Evolutionary conservation across 106 monocot species (phyloP).

Genomic region (Ottelia alismoides): DNA sequence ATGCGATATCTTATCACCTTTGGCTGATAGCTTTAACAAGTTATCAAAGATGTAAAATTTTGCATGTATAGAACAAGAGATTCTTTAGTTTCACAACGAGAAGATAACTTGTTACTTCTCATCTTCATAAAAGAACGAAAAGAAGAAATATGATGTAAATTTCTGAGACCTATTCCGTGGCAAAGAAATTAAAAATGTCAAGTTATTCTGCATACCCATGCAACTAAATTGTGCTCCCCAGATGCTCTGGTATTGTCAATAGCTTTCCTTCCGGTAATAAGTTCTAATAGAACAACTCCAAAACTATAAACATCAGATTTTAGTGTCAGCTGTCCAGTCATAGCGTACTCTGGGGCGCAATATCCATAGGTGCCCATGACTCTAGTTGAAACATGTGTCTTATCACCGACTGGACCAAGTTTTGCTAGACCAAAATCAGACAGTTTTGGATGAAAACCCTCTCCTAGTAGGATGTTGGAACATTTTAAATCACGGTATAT

Average conservation of each 20-base stretch:
- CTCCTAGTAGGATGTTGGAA: conserved; percentile 15
- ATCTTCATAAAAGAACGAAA: too few relatives aligned
- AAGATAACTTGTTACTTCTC: too few relatives aligned
- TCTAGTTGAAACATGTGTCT: conserved; percentile 18
- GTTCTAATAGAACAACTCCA: conserved; percentile 16
- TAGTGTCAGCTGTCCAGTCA: conserved; percentile 13
- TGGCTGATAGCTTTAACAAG: too few relatives aligned
- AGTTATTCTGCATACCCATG: too few relatives aligned
- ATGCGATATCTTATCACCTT: too few relatives aligned
- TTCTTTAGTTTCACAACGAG: too few relatives aligned
- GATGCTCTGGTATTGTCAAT: conserved; percentile 11
- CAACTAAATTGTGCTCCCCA: conserved; percentile 16
- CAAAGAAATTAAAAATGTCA: neutral
- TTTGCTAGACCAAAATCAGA: conserved; percentile 20
- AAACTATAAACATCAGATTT: conserved; percentile 16
- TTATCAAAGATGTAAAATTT: too few relatives aligned
- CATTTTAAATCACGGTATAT: conserved; percentile 18
- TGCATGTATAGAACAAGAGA: too few relatives aligned
- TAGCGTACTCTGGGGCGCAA: conserved; percentile 18
- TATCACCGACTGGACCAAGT: conserved; percentile 17
- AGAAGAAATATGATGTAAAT: too few relatives aligned
- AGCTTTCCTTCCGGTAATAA: conserved; percentile 16
- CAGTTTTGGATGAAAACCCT: conserved; percentile 9
- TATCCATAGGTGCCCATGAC: conserved; percentile 19
- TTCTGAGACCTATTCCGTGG: too few relatives aligned